Conservation (phyloP, 2,329 filamentous ascomycete species). For the Colletotrichum cordylinicola region DNA sequence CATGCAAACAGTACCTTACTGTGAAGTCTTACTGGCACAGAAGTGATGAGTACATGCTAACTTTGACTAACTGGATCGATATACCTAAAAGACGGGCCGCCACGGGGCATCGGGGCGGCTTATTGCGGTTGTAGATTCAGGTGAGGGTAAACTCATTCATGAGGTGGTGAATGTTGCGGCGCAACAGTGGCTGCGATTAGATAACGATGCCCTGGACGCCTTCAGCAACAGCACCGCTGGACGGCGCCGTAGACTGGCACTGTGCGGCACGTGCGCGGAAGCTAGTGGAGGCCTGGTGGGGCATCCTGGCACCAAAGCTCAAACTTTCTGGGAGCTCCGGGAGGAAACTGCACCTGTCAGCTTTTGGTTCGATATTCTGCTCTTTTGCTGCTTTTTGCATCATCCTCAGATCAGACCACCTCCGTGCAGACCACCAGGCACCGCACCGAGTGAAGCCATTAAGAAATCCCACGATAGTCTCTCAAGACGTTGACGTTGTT, state of each 20-base stretch:
- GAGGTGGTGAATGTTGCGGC: neutral
- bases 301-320: slow-evolving; percentile 1
- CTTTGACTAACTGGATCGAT: neutral
- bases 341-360: neutral
- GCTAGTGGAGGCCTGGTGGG: neutral
- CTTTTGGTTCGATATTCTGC: neutral
- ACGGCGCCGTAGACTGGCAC: neutral
- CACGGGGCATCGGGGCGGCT: neutral
- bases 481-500: neutral
- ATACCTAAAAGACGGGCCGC: neutral
- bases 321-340: neutral
- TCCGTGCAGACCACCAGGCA: neutral
- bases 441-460: neutral
- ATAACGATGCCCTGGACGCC: neutral
- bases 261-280: slow-evolving; percentile 2
- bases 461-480: neutral
- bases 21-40: neutral
- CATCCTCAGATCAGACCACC: slow-evolving; percentile 7
- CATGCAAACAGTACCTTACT: neutral
- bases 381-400: neutral
- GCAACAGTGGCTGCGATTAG: neutral
- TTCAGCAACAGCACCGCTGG: neutral
- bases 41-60: neutral
- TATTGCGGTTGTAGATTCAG: neutral
- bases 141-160: neutral